phyloP scores from a whole-genome alignment of 1,139 yeast species.

The Yamadazyma trypodendri region DNA sequence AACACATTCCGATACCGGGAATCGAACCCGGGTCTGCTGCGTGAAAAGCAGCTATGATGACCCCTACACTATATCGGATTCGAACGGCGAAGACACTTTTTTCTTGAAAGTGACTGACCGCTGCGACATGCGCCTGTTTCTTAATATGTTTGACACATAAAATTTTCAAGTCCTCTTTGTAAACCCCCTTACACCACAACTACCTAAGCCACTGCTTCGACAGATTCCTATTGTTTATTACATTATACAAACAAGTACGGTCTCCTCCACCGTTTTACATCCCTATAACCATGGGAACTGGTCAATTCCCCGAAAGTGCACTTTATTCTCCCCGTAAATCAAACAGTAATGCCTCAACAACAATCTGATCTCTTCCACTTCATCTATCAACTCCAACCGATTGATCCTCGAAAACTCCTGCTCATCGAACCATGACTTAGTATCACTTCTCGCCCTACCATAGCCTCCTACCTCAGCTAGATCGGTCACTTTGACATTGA shows the following conservation, averaged over 20 bases:
- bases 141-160: background rate
- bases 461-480: constrained; percentile 60
- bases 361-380: constrained; percentile 78
- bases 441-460: constrained; percentile 23
- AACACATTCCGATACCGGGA: constrained; percentile 74
- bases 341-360: constrained; percentile 75
- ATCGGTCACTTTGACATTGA: constrained; percentile 40
- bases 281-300: background rate
- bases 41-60: constrained; percentile 83
- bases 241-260: background rate
- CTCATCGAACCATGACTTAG: constrained; percentile 42
- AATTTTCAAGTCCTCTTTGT: too few species aligned
- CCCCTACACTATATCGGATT: constrained; percentile 77
- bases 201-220: too few species aligned
- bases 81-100: background rate
- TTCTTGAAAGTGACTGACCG: too few species aligned
- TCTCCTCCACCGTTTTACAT: background rate
- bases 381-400: constrained; percentile 78
- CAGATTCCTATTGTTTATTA: too few species aligned
- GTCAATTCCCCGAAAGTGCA: background rate
- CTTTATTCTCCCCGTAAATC: constrained; percentile 21
- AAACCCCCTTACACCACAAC: background rate
- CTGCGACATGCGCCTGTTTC: too few species aligned
- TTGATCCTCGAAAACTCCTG: constrained; percentile 55
- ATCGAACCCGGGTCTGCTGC: constrained; percentile 83